Evolutionary conservation across 1,284 basidiomycete species (phyloP), one percentile per base, ranked within the genome.

Genomic region (Cutaneotrichosporon sp.): DNA sequence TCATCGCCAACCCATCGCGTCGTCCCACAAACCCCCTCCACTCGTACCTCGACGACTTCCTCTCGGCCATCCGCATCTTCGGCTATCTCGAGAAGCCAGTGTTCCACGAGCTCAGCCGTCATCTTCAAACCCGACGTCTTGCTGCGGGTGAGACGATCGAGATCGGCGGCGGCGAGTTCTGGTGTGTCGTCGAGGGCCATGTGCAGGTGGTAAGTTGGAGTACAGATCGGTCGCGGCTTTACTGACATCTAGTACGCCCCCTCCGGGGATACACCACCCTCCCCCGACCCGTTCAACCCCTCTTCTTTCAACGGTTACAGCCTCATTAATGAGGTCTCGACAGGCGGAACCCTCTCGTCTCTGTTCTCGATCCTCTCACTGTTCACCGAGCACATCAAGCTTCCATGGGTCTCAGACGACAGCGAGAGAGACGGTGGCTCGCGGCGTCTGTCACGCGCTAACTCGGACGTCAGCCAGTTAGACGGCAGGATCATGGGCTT

Each of bases 361-460:
- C 83, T 98, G 43, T 98, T 99, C 80, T 97, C 93, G 14, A 99
- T 99, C 73, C 84, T 99, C 56, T 91, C 81, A 61, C 83, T 99
- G 52, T 99, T 99, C 80, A 99, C 97, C 1, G 95, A 99, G 78
- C 91, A 98, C 73, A 89, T 99, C 71, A 90, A 94, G 78, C 87
- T 98, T 69, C 89, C 91, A 63, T 95, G 92, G 91, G 61, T 66
- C 7, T 55, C 65, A 13, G 56, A 62, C 0, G 56, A 63, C 1
- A 42, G 54, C 27, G 58, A 64, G 3, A 86, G 85, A 24, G 80
- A 36, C 0, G 16, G 18, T n/a, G 38, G 34, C 16, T 22, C 29
- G 2, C 47, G 46, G 3, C 55, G 57, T 33, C 8, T 29, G 34
- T 66, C 67, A 1, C 57, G 75, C 27, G 71, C 73, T 16, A 76